Evolutionary conservation across 768 basidiomycete species (phyloP), one percentile per base, ranked within the genome.

Genomic region (Hygrocybe coccinea): DNA sequence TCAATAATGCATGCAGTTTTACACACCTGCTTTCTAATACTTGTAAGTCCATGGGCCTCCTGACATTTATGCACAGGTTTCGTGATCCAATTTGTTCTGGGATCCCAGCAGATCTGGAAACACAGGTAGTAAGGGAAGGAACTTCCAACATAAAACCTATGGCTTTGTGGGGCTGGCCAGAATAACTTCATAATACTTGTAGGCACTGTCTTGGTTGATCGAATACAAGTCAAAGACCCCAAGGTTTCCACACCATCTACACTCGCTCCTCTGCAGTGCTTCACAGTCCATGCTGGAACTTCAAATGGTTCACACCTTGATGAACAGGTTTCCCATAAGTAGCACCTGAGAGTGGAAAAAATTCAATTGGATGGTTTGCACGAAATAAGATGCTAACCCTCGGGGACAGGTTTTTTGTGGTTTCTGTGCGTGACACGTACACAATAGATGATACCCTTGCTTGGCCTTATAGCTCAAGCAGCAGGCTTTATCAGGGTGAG

Each of bases 401-500:
- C 98, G 66, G 89, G 89, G 58, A 89, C 95, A 60, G 89, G 94
- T 83, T 94, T 97, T 81, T 99, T 99, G 78, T 97, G 86, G 84
- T 97, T 97, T 71, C 97, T 97, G 60, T 95, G 85, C 66, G 95
- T 86, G 62, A 99, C 95, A 63, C 97, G 91, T 65, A 99, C 79
- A 67, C 97, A 91, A 79, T 99, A 99, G 77, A 99, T 75, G 62
- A 98, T 93, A 99, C 66, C 97, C 97, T 76, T 99, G 97, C 84
- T 99, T 99, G 72, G 97, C 94, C 80, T 97, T 99, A 86, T 98
- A 99, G 48, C 97, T 97, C 59, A 99, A 80, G 62, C 95, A 87
- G 71, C 97, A 90, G 60, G 97, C 97, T 81, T 97, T 99, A 80
- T 99, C 97, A 54, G 97, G 97, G 69, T 97, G 90, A 46, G 95